These are phyloP conservation scores for Sporisorium exsertum DNA, from an alignment of 1,284 basidiomycete species.

Conservation along the genomic window DNA sequence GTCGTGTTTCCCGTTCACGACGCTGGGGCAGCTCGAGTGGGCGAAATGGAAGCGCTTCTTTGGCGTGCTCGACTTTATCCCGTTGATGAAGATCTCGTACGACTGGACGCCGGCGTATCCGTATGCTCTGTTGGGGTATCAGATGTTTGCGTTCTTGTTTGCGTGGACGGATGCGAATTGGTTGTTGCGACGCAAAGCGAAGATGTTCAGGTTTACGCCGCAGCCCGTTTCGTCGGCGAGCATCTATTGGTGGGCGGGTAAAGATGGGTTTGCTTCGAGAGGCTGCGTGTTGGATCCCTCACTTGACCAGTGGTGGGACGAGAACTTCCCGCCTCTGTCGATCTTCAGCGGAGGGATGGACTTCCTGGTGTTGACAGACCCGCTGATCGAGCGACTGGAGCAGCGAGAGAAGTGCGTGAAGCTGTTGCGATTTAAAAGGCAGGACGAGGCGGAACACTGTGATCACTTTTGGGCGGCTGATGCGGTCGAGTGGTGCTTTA, in stretches of 20 bases:
- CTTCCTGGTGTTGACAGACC: constrained; percentile 64
- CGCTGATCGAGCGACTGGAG: constrained; percentile 60
- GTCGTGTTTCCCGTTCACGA: constrained; percentile 74
- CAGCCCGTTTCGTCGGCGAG: constrained; percentile 74
- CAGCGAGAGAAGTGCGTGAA: constrained; percentile 70
- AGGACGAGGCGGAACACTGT: constrained; percentile 72
- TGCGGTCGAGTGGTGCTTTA: constrained; percentile 75
- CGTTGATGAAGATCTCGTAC: constrained; percentile 75
- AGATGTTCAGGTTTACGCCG: constrained; percentile 78
- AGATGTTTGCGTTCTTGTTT: constrained; percentile 76
- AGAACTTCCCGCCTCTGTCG: constrained; percentile 75
- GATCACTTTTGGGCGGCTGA: constrained; percentile 75
- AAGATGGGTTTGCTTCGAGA: constrained; percentile 75
- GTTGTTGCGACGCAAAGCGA: constrained; percentile 73
- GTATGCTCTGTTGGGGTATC: constrained; percentile 69
- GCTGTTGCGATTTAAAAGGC: constrained; percentile 73
- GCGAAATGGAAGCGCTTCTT: constrained; percentile 74
- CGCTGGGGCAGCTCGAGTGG: constrained; percentile 71
- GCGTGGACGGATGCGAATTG: constrained; percentile 77
- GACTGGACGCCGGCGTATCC: constrained; percentile 73
- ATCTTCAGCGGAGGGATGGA: constrained; percentile 73
- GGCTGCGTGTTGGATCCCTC: constrained; percentile 74
- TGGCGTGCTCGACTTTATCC: constrained; percentile 76
- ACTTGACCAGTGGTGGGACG: constrained; percentile 73
- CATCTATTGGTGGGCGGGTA: constrained; percentile 76